Base-by-base conservation (phyloP, 805 yeast genomes). In the Candida manassasensis region DNA sequence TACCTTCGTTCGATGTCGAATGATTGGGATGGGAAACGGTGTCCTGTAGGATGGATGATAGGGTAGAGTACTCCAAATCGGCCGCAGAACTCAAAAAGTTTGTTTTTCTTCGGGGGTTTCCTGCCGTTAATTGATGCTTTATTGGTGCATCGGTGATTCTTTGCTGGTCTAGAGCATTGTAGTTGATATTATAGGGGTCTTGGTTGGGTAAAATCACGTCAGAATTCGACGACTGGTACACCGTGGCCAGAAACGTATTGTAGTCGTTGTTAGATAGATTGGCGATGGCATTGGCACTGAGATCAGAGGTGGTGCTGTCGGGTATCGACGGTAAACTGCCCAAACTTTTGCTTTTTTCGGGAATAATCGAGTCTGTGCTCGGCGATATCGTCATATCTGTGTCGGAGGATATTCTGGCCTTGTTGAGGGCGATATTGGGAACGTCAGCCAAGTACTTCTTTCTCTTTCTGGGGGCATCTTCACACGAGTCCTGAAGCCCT, bases 391-490 rank as follows among this genome's bases (percentile, higher is more conserved):
- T 14, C 12, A 24, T 6, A 5, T 24, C 27, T n/a, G 19, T 26
- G 15, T 19, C 28, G 12, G 28, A 18, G 8, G 19, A 12, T 15
- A 29, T 29, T 10, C 24, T 6, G 6, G 24, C 19, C 9, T 12
- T 29, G 13, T 18, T 29, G 26, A 52, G 37, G 11, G 47, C 48
- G 15, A 33, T 40, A 12, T 49, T 63, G 1, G 77, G 75, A 3
- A 74, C 76, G 39, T 81, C 93, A 19, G 75, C 67, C 36, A 89
- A 57, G 45, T 89, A 89, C 56, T 90, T 90, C 61, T 84, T 84
- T 43, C 77, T 70, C 59, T 87, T 88, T 31, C 97, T 65, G 2
- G 93, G 93, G 4, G 96, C 96, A 61, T 93, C 97, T 21, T 75
- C 76, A 61, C 97, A 90, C 0, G 84, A 68, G 11, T 64, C 73